A percentile compares a stretch with the other conserved stretches of the same genome.
Conservation (phyloP, 495 filamentous ascomycete genomes). For the Xylaria sp. region DNA sequence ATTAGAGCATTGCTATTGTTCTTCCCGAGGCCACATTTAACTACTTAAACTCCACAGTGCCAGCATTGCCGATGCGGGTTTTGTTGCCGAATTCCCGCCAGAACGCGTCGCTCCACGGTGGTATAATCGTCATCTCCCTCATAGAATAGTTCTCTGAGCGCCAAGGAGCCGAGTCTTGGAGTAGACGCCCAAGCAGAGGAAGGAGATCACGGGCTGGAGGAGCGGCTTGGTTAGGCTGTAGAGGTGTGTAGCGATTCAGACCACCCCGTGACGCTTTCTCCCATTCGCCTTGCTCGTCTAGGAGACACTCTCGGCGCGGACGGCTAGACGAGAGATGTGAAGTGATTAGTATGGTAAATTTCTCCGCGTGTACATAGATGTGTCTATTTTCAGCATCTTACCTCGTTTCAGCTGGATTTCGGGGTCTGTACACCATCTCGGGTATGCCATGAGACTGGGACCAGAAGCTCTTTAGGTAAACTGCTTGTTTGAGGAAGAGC, state of each 20-base stretch:
- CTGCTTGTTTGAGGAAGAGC: not conserved
- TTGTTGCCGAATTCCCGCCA: not conserved
- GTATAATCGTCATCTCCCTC: not conserved
- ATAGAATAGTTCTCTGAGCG: not conserved
- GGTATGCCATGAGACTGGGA: not conserved
- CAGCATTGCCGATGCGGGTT: constrained; percentile 2
- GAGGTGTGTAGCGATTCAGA: not conserved
- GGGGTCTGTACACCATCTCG: not conserved
- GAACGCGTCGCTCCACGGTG: not conserved
- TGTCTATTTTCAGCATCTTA: too few species aligned
- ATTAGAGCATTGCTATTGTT: not conserved
- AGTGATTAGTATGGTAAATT: too few species aligned
- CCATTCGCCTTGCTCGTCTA: constrained; percentile 1
- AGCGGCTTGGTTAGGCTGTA: not conserved
- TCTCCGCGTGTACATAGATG: too few species aligned
- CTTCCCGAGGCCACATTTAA: not conserved
- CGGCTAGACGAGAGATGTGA: not conserved
- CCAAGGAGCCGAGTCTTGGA: not conserved
- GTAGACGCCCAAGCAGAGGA: not conserved
- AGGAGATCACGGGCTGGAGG: not conserved
- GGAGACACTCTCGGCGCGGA: not conserved
- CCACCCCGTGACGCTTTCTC: not conserved
- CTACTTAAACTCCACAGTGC: not conserved
- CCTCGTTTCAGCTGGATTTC: not conserved
- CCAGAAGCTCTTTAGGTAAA: not conserved